phyloP scores from a whole-genome alignment of 148 eudicot genomes.

The Rhododendron griersonianum region DNA sequence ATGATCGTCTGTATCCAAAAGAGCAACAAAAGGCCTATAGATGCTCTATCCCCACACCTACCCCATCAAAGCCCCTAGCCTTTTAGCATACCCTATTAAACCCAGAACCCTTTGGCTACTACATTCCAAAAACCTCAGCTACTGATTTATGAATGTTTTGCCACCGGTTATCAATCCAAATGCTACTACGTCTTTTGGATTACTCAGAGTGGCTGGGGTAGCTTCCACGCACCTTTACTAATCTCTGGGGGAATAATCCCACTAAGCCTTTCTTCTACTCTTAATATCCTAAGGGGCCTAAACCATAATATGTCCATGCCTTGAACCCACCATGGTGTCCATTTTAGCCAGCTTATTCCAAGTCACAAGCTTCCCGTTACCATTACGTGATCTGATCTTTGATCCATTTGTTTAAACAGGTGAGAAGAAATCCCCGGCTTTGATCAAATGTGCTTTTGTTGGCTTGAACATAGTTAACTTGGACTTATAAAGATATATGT shows the following conservation, averaged over 20 bases:
- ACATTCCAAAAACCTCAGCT: not conserved
- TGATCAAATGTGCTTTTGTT: not conserved
- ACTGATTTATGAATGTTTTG: not conserved
- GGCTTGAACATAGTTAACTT: not conserved
- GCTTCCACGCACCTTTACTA: not conserved
- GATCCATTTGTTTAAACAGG: not conserved
- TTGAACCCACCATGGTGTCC: not conserved
- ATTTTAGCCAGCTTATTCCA: not conserved
- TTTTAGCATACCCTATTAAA: not conserved
- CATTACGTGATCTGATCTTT: not conserved
- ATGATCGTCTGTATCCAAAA: not conserved
- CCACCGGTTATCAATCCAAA: too few species aligned
- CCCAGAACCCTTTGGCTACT: not conserved
- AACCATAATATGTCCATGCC: not conserved
- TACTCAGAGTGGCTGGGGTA: not conserved
- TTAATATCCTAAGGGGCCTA: not conserved
- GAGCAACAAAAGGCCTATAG: not conserved
- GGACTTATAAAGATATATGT: not conserved
- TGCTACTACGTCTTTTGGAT: not conserved
- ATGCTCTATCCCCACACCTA: not conserved
- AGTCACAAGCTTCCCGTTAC: not conserved
- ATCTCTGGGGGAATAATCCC: not conserved
- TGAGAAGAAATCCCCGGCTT: not conserved
- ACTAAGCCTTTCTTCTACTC: not conserved
- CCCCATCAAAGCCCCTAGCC: not conserved